phyloP scores from a whole-genome alignment of 805 yeast genomes.

The Cyberlindnera bimundalis region DNA sequence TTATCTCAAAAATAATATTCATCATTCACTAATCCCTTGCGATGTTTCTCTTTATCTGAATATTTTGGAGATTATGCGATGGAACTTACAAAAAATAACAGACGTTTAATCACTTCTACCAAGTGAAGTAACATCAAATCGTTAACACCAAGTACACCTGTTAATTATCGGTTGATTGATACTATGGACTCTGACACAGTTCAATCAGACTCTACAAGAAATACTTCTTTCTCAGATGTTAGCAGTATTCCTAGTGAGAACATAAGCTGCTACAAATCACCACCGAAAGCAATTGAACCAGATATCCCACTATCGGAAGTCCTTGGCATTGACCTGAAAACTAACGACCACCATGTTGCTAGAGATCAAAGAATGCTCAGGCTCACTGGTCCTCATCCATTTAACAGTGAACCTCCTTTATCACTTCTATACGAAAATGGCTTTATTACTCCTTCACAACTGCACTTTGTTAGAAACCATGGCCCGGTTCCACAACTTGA shows the following conservation, averaged over 20 bases:
- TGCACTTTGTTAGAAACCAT: conserved; percentile 36
- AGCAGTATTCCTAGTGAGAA: background rate
- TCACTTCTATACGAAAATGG: conserved; percentile 28
- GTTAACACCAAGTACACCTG: too few species aligned
- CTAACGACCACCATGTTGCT: conserved; percentile 31
- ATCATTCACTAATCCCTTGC: too few species aligned
- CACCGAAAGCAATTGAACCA: background rate
- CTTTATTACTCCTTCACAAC: conserved; percentile 31
- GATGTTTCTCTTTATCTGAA: too few species aligned
- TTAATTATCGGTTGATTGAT: background rate
- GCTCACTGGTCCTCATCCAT: conserved; percentile 35
- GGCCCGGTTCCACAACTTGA: conserved; percentile 31
- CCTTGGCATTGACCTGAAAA: conserved; percentile 26
- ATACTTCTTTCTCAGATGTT: background rate
- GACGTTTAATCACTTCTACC: too few species aligned
- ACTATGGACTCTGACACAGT: background rate
- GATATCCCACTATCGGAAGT: conserved; percentile 15
- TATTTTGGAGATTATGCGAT: too few species aligned
- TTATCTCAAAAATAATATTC: too few species aligned
- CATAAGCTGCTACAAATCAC: background rate
- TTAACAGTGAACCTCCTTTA: conserved; percentile 33
- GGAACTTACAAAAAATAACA: too few species aligned
- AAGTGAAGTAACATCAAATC: too few species aligned
- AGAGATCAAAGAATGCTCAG: conserved; percentile 30
- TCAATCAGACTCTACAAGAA: background rate